phyloP scores from a whole-genome alignment of 768 basidiomycete species.

The Lyophyllum atratum region DNA sequence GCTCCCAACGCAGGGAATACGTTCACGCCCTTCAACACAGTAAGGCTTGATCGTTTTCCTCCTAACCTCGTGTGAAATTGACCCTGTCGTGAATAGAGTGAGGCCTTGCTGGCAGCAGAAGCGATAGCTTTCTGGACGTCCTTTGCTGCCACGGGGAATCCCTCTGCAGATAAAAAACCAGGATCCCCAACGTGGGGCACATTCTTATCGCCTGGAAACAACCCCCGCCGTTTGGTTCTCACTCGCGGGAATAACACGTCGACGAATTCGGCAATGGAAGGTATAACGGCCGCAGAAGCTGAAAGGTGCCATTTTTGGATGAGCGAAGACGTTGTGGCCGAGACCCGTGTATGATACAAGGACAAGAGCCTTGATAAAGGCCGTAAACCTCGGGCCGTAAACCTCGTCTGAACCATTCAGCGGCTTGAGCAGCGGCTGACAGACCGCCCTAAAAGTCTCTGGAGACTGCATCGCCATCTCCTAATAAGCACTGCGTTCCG shows the following conservation, averaged over 20 bases:
- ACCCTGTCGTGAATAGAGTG: conserved; percentile 28
- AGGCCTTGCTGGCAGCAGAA: conserved; percentile 35
- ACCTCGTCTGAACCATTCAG: too few species aligned
- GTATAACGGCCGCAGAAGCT: conserved; percentile 29
- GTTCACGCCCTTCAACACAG: conserved; percentile 38
- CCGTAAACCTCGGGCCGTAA: too few species aligned
- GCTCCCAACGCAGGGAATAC: conserved; percentile 34
- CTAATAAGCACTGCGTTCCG: too few species aligned
- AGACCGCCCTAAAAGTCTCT: too few species aligned
- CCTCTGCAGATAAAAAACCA: conserved; percentile 21
- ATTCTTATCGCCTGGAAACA: conserved; percentile 16
- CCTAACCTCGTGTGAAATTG: not conserved
- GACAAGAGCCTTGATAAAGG: not conserved
- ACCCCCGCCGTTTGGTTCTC: conserved; percentile 24
- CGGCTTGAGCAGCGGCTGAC: too few species aligned
- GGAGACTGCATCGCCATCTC: too few species aligned
- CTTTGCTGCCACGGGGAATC: conserved; percentile 33
- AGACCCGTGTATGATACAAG: conserved; percentile 30
- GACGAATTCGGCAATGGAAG: conserved; percentile 31
- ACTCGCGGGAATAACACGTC: conserved; percentile 24
- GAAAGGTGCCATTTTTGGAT: conserved; percentile 44
- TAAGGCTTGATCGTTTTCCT: conserved; percentile 11
- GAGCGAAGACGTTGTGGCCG: conserved; percentile 32
- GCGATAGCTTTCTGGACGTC: conserved; percentile 49
- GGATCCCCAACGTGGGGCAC: conserved; percentile 27